Base-by-base conservation (phyloP, 345 rosid genomes). In the Gossypium herbaceum region DNA sequence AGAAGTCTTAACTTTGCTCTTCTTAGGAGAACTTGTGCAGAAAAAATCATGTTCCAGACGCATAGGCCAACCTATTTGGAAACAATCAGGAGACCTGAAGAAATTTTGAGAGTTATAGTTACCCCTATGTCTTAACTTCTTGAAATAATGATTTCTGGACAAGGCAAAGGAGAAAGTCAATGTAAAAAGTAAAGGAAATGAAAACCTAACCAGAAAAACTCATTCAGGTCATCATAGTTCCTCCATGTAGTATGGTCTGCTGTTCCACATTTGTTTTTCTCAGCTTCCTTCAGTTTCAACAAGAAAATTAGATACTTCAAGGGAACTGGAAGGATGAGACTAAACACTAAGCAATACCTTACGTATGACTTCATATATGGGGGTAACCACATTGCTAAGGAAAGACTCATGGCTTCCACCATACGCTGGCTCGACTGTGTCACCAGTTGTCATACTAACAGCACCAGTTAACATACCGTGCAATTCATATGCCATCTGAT, bases 201-300 rank as follows among this genome's bases (percentile, higher is more conserved):
- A 19, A 72, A 61, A 72, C 47, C 91, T 77, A 34, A 91, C 98
- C 97, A 94, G 87, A 94, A 94, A 81, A 75, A 94, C 84, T 94
- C 98, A 48, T 92, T 94, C 72, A 92, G 84, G 78, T 94, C 98
- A 82, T 94, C 98, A n/a, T 92, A 94, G 87, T 94, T 94, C 86
- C 98, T 88, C 98, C 98, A 94, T 71, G 88, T 86, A 59, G 92
- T 91, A 82, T 94, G 90, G 77, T 90, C 92, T 72, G 97, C 91
- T 12, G 94, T 86, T 68, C 97, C 98, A 56, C 85, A 85, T 84
- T 91, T 88, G 86, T 70, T 89, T 83, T 90, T 91, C 75, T 81
- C 72, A 81, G 94, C 92, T 86, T 94, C 98, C 98, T 94, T 86
- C 79, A 87, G 44, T 77, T 80, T 76, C 50, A 24, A 72, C 17